Base-by-base conservation (phyloP, 768 basidiomycete genomes). In the Obba rivulosa region DNA sequence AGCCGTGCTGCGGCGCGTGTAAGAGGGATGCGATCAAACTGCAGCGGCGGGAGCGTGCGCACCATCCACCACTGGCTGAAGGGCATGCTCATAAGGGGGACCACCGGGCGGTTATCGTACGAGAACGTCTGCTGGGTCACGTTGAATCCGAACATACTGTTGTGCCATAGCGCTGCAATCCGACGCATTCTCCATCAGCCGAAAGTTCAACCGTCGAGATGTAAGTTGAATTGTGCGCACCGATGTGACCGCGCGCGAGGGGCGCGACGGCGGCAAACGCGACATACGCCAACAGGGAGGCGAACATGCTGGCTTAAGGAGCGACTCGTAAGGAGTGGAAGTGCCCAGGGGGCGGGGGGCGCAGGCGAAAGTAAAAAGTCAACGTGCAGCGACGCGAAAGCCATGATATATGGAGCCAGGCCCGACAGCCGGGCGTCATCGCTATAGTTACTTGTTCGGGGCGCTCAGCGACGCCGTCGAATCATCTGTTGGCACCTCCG, bases 1-100 rank as follows among this genome's bases (percentile, higher is more conserved):
- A 81, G 46, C 66, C 66, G 56, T 85, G 81, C 50, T 57, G 13
- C 18, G 23, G 8, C 1, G 3, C 18, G 25, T 34, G 18, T 21
- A 13, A 23, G 50, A 10, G 14, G 22, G 14, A 4, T 2, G 13
- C 24, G 24, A 39, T 9, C 14, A 53, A 52, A 31, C 28, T 43
- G 22, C 9, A 13, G 28, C 13, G 28, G 28, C 28, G 28, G 28
- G 28, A 13, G 28, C 16, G n/a, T 54, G 62, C 63, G 55, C 38
- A 66, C 63, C 36, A 69, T 66, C 70, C 70, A 73, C 71, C 70
- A 70, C 34, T 67, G 53, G 28, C 62, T 53, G 50, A 71, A 71
- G 4, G 60, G 28, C 20, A 55, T 47, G 45, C 62, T 35, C 34
- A 56, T 54, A 3, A 74, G 52, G 5, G 73, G 73, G 9, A 61